Evolutionary conservation across 2,329 filamentous ascomycete species (phyloP).

Genomic region (Fusarium sororula): DNA sequence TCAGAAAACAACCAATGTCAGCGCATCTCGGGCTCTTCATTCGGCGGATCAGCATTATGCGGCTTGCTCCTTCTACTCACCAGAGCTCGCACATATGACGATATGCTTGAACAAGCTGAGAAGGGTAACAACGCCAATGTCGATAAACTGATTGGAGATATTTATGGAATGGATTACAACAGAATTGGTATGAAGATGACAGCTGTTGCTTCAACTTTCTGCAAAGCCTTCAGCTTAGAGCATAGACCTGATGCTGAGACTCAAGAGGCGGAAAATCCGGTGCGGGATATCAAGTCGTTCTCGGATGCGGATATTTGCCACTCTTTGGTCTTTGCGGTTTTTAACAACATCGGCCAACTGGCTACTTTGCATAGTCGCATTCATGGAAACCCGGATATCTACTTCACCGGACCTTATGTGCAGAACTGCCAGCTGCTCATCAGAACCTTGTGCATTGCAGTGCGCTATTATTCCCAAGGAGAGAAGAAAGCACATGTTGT

Average conservation of each 20-base stretch:
- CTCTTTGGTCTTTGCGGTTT: conserved; percentile 92
- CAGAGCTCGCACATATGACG: conserved; percentile 90
- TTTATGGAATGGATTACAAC: conserved; percentile 94
- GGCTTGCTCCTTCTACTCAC: conserved; percentile 92
- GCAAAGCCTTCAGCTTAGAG: conserved; percentile 95
- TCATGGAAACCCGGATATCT: conserved; percentile 91
- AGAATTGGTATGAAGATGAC: conserved; percentile 97
- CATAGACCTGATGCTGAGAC: conserved; percentile 78
- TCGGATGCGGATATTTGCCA: conserved; percentile 85
- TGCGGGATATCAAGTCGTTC: conserved; percentile 64
- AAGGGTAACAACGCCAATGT: conserved; percentile 91
- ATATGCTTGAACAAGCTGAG: conserved; percentile 93
- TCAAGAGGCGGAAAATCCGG: conserved; percentile 69
- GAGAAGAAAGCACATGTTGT: conserved; percentile 24
- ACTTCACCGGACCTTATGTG: conserved; percentile 97
- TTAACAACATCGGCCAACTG: conserved; percentile 98
- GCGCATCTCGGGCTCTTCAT: conserved; percentile 91
- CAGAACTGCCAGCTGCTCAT: conserved; percentile 95
- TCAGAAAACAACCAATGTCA: conserved; percentile 85
- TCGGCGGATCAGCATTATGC: conserved; percentile 96
- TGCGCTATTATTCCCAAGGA: conserved; percentile 21
- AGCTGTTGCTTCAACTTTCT: conserved; percentile 94
- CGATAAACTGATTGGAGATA: conserved; percentile 96
- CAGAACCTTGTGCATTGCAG: conserved; percentile 73
- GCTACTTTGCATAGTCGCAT: conserved; percentile 95